These are phyloP conservation scores for Pythium rhizo-oryzae DNA, from an alignment of 352 stramenopile genomes.

Conservation along the genomic window DNA sequence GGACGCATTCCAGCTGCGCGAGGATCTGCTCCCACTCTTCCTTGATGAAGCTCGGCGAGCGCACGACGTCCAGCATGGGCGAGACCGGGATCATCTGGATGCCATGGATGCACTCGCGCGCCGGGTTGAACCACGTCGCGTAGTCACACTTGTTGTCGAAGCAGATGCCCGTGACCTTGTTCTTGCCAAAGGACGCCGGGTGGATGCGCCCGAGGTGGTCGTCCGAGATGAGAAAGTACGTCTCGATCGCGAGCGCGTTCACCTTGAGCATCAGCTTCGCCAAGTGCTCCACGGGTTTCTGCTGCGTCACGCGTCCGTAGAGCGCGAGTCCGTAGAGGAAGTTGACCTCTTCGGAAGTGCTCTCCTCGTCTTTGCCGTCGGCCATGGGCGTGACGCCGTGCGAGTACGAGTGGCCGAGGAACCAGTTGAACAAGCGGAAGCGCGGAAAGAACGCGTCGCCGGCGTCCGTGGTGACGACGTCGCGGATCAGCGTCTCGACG, in stretches of 20 bases:
- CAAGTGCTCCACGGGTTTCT: slow-evolving; percentile 36
- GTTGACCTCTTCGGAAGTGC: slow-evolving; percentile 74
- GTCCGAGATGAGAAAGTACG: slow-evolving; percentile 66
- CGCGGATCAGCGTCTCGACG: slow-evolving; percentile 43
- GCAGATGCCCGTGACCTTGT: slow-evolving; percentile 52
- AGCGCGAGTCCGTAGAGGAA: slow-evolving; percentile 60
- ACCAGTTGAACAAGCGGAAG: slow-evolving; percentile 73
- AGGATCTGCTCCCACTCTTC: slow-evolving; percentile 71
- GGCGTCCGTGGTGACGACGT: slow-evolving; percentile 49
- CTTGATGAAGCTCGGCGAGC: slow-evolving; percentile 50
- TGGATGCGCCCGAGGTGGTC: slow-evolving; percentile 49
- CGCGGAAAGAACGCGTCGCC: slow-evolving; percentile 55
- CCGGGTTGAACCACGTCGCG: slow-evolving; percentile 71
- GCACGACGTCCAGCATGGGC: slow-evolving; percentile 59
- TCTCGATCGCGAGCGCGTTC: slow-evolving; percentile 61
- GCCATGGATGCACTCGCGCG: slow-evolving; percentile 73
- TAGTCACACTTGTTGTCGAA: slow-evolving; percentile 55
- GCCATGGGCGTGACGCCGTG: slow-evolving; percentile 66
- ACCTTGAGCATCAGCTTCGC: slow-evolving; percentile 63
- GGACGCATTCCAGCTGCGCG: slow-evolving; percentile 48
- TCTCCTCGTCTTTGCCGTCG: slow-evolving; percentile 75
- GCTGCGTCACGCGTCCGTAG: slow-evolving; percentile 50
- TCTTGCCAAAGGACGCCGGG: slow-evolving; percentile 54
- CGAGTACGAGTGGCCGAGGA: slow-evolving; percentile 70
- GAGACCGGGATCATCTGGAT: slow-evolving; percentile 80